Base-by-base conservation (phyloP, 2,329 filamentous ascomycete genomes). In the Pyrenophora tritici-repentis region DNA sequence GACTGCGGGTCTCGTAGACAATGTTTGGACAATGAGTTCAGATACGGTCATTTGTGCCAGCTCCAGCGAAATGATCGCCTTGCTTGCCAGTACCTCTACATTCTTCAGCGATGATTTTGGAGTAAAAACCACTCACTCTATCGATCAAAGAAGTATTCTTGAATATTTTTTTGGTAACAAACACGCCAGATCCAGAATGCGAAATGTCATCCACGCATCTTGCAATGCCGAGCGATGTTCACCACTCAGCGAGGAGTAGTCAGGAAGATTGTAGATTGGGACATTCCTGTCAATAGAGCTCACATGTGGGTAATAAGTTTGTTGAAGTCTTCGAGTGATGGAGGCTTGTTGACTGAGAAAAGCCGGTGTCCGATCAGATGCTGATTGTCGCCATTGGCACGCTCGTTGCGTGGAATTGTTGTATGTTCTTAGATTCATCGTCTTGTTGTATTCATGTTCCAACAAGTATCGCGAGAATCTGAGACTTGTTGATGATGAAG, bases 1-100 rank as follows among this genome's bases (percentile, higher is more conserved):
- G 79, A 82, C 0, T 62, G 36, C 0, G 83, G 79, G 54, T 84
- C 78, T 22, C 72, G 63, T 2, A 81, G 65, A 16, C 77, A 80
- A 61, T 86, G 84, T 62, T 87, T 87, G 55, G 79, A 79, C 68
- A 86, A 84, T 0, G 84, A 83, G 71, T 87, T 87, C 84, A 87
- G 72, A 87, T 85, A 8, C 85, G 78, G 46, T 81, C 76, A 62
- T 87, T 87, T 18, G 77, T 76, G 17, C 80, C 80, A 2, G 76
- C 74, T 4, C 76, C 70, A 1, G 83, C 82, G 66, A 87, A 87
- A 61, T 87, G 84, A 66, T 87, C 84, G 17, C 84, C 84, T 43
- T 79, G 78, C 38, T 61, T 60, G 1, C 67, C 53, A 42, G 18
- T 66, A 66, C 17, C 62, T 40, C 66, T 84, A 79, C 81, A 84